Percentiles rank a stretch among this genome's conserved stretches.
These are phyloP conservation scores for Penicillium waksmanii DNA, from an alignment of 495 filamentous ascomycete genomes.

Conservation along the genomic window DNA sequence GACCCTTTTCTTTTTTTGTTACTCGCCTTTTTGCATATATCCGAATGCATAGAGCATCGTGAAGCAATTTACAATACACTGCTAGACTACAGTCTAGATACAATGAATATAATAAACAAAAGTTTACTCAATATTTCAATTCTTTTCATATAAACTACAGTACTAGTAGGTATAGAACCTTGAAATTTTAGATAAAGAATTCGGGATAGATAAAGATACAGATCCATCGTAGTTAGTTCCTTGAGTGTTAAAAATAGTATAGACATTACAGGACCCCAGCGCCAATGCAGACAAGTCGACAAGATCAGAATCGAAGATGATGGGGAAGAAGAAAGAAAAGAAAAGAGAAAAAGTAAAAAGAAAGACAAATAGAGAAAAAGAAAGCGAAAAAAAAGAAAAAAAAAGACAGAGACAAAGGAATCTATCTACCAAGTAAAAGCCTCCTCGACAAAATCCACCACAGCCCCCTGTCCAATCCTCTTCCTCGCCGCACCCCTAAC, in stretches of 20 bases:
- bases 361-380: neutral
- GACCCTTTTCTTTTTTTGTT: neutral
- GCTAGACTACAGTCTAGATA: neutral
- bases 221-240: neutral
- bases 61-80: neutral
- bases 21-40: neutral
- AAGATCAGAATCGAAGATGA: neutral
- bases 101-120: neutral
- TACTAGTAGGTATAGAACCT: neutral
- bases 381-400: conserved; percentile 2
- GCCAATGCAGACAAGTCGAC: conserved; percentile 1
- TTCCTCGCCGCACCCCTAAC: conserved; percentile 74
- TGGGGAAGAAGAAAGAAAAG: neutral
- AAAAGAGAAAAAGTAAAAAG: conserved; percentile 18
- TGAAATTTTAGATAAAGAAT: neutral
- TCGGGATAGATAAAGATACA: neutral
- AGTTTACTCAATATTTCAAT: neutral
- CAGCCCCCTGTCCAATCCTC: conserved; percentile 64
- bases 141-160: neutral
- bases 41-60: neutral
- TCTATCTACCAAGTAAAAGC: conserved; percentile 75
- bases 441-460: conserved; percentile 91
- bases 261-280: conserved; percentile 13
- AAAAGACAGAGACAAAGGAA: neutral
- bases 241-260: neutral